These are phyloP conservation scores for Saccharomyces paradoxus DNA, from an alignment of 805 yeast genomes.

Conservation along the genomic window DNA sequence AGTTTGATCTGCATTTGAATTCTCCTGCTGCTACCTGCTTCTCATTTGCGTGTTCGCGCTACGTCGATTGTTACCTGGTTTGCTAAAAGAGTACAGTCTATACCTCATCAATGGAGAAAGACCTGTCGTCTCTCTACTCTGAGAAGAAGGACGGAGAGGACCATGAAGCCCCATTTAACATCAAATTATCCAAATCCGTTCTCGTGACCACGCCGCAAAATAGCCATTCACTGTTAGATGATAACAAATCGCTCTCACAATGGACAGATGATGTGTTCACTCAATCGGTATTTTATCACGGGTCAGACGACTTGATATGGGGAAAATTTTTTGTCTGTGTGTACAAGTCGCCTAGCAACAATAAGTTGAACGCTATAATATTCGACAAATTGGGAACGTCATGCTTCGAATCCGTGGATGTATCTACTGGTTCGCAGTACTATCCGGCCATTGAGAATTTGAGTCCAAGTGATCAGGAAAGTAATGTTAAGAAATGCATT, in stretches of 20 bases:
- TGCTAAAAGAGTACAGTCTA: not conserved
- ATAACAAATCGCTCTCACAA: conserved; percentile 2
- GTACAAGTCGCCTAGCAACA: conserved; percentile 21
- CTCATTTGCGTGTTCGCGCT: not conserved
- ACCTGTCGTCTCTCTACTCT: not conserved
- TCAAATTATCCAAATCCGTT: not conserved
- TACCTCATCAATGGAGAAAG: not conserved
- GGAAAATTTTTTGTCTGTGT: conserved; percentile 23
- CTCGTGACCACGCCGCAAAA: not conserved
- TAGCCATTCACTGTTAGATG: not conserved
- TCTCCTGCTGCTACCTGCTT: not conserved
- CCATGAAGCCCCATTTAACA: not conserved
- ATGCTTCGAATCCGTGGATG: conserved; percentile 48
- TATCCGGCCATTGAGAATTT: conserved; percentile 75
- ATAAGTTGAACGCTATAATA: conserved; percentile 44
- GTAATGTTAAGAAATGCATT: conserved; percentile 62
- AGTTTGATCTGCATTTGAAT: not conserved
- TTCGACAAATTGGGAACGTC: conserved; percentile 62
- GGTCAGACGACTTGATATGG: conserved; percentile 25
- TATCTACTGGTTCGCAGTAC: conserved; percentile 55
- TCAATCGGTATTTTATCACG: conserved; percentile 18
- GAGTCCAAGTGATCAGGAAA: conserved; percentile 36
- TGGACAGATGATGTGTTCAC: conserved; percentile 18
- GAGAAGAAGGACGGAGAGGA: not conserved
- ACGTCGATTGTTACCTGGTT: not conserved